A percentile compares a stretch with the other conserved stretches of the same genome.
Evolutionary conservation across 2,329 filamentous ascomycete genomes (phyloP).

Genomic region (Thielaviopsis punctulata): DNA sequence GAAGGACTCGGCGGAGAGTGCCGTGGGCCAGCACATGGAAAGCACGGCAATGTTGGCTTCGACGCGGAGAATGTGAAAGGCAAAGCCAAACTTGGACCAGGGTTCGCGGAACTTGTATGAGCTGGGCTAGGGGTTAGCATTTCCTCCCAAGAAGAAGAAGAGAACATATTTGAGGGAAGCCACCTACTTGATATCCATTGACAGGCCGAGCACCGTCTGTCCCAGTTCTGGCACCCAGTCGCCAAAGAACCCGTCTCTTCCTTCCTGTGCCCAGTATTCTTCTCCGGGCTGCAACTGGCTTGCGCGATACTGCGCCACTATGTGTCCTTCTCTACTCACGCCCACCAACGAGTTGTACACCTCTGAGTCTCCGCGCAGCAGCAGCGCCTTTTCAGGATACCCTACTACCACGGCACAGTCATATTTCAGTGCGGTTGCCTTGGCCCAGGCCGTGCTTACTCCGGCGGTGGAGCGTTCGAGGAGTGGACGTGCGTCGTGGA

Average conservation of each 20-base stretch:
- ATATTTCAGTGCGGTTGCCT: constrained; percentile 38
- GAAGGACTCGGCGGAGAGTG: constrained; percentile 28
- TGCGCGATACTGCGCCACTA: constrained; percentile 34
- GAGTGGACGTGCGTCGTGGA: constrained; percentile 42
- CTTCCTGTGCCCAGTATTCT: constrained; percentile 44
- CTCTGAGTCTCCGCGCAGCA: constrained; percentile 22
- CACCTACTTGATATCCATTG: constrained; percentile 36
- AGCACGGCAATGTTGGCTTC: constrained; percentile 47
- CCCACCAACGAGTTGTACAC: constrained; percentile 28
- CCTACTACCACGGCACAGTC: constrained; percentile 46
- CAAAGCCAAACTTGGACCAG: constrained; percentile 18
- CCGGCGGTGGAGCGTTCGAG: constrained; percentile 45
- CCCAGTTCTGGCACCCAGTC: constrained; percentile 27
- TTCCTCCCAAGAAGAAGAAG: no score
- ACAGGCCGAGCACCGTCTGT: constrained; percentile 34
- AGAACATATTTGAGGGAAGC: background rate
- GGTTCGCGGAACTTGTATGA: constrained; percentile 11
- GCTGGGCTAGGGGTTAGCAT: constrained; percentile 10
- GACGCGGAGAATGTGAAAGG: constrained; percentile 37
- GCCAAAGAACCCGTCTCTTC: constrained; percentile 27
- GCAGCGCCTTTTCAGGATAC: constrained; percentile 39
- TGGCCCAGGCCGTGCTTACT: constrained; percentile 47
- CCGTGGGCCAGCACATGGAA: constrained; percentile 62
- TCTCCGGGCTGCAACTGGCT: constrained; percentile 40
- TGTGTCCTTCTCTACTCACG: constrained; percentile 32